A percentile compares a stretch with the other conserved stretches of the same genome.
phyloP scores from a whole-genome alignment of 305 asterid species.

The Solanum aculeatissimum region DNA sequence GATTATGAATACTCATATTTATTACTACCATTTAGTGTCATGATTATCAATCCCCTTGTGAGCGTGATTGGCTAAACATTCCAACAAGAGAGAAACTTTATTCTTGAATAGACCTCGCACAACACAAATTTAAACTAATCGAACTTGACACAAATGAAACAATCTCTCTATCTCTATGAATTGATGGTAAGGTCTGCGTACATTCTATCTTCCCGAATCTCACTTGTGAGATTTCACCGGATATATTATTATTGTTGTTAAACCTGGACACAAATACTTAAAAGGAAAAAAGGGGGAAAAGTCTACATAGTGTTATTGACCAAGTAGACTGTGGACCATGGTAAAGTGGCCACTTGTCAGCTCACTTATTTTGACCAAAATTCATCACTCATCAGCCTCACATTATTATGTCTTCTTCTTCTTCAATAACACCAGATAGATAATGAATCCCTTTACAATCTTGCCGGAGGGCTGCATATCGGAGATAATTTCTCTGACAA shows the following conservation, averaged over 20 bases:
- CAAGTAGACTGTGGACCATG: neutral
- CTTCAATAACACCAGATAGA: neutral
- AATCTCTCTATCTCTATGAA: too few species aligned
- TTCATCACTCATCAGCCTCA: neutral
- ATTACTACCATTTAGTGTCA: too few species aligned
- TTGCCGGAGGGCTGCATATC: constrained; percentile 28
- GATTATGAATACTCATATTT: too few species aligned
- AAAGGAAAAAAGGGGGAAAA: too few species aligned
- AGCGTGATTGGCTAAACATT: neutral
- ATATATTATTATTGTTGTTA: too few species aligned
- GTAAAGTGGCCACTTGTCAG: neutral
- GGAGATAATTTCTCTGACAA: constrained; percentile 18
- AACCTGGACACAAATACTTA: neutral
- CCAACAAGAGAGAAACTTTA: neutral
- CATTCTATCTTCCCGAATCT: too few species aligned
- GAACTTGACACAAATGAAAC: too few species aligned
- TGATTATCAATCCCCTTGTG: too few species aligned
- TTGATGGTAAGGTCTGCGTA: too few species aligned
- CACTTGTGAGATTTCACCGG: too few species aligned
- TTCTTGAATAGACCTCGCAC: neutral
- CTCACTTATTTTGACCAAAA: neutral
- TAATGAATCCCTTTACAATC: neutral
- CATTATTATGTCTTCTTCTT: neutral
- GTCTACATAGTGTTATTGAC: neutral
- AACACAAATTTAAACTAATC: neutral